Base-by-base conservation (phyloP, 495 filamentous ascomycete genomes). In the Hypoxylon perforatum region DNA sequence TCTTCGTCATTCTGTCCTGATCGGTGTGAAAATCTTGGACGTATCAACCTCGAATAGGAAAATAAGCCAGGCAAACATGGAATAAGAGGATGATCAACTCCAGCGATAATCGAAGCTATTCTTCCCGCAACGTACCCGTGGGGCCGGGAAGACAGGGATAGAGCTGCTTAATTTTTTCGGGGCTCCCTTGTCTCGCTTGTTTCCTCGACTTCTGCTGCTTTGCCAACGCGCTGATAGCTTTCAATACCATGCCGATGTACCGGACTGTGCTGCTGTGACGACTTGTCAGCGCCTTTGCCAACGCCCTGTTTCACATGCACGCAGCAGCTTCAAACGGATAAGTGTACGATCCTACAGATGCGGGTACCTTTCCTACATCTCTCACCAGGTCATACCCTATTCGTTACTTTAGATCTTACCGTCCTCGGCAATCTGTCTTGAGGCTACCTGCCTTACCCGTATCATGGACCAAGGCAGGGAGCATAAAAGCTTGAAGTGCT, bases 1-100 rank as follows among this genome's bases (percentile, higher is more conserved):
- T 56, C 44, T 61, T 65, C 47, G 47, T 59, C 48, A 65, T 65
- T 23, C 54, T 55, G 21, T 42, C 52, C 49, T 42, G 19, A 55
- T 47, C 53, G 36, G 5, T 44, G 11, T 19, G 15, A 3, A 38
- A 38, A 66, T 56, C 51, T 21, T 53, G 46, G 50, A 61, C 51
- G 36, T 45, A 36, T 52, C 17, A 35, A 14, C 2, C 42, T 42
- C 28, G 15, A 56, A 65, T 22, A 18, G 22, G 49, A 35, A 65
- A 52, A 59, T 21, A 58, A 23, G 10, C 35, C 49, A 45, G 23
- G 22, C 42, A 33, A 21, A 35, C 48, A 36, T 55, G 49, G 33
- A 48, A 50, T 50, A n/a, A 12, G n/a, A 50, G 11, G 36, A 18
- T 28, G 1, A 9, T 9, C 30, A 28, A 42, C 9, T 21, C 8